These are phyloP conservation scores for Akanthomyces uredinophilus DNA, from an alignment of 2,329 filamentous ascomycete species.

Conservation along the genomic window DNA sequence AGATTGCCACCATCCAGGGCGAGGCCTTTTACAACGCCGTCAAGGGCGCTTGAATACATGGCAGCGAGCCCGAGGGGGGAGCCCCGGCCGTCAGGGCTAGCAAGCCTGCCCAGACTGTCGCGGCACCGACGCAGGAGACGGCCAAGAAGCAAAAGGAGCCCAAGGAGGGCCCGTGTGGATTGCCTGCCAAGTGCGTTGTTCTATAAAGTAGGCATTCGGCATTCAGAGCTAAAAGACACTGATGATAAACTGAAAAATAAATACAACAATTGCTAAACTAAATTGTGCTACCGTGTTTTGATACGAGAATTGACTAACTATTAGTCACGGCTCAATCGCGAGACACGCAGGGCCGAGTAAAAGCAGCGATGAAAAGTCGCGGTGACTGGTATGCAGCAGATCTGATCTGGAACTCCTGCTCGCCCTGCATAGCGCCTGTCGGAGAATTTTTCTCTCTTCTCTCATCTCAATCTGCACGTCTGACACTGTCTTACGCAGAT, in stretches of 20 bases:
- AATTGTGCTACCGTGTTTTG: too few relatives aligned
- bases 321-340: too few relatives aligned
- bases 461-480: not conserved
- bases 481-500: not conserved
- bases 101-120: slow-evolving; percentile 18
- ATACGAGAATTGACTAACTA: too few relatives aligned
- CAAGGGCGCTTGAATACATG: slow-evolving; percentile 68
- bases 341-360: not conserved
- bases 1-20: slow-evolving; percentile 78
- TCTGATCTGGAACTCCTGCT: not conserved
- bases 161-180: slow-evolving; percentile 67
- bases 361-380: not conserved
- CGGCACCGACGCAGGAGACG: slow-evolving; percentile 19
- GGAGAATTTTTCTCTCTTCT: not conserved
- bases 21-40: slow-evolving; percentile 76
- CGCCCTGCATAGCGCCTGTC: not conserved
- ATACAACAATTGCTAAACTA: not conserved
- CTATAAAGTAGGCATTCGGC: slow-evolving; percentile 37
- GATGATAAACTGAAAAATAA: not conserved
- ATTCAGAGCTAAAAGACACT: slow-evolving; percentile 16
- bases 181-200: slow-evolving; percentile 70
- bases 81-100: slow-evolving; percentile 16
- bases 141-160: slow-evolving; percentile 40
- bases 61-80: slow-evolving; percentile 33
- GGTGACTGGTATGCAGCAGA: not conserved